These are phyloP conservation scores for Lipomyces sp. DNA, from an alignment of 805 yeast species.

Conservation along the genomic window DNA sequence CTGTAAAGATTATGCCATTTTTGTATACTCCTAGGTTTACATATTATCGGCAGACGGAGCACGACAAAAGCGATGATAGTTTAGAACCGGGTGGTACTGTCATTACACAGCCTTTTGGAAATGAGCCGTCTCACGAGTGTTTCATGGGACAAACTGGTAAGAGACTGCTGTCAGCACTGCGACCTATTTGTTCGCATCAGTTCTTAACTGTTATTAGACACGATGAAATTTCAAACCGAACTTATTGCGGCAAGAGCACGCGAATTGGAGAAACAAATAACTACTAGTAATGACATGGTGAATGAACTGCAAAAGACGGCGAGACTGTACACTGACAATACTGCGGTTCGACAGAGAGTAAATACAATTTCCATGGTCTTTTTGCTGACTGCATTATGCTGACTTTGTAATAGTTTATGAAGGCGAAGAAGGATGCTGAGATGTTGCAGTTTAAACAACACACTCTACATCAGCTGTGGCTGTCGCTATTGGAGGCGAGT, in stretches of 20 bases:
- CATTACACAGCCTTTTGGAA: slow-evolving; percentile 47
- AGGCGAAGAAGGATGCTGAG: slow-evolving; percentile 15
- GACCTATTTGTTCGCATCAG: neutral
- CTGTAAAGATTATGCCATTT: slow-evolving; percentile 57
- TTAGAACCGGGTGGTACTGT: slow-evolving; percentile 31
- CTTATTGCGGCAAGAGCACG: slow-evolving; percentile 44
- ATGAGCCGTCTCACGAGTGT: slow-evolving; percentile 62
- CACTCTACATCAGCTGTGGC: slow-evolving; percentile 22
- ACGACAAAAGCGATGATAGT: slow-evolving; percentile 35
- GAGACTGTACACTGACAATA: slow-evolving; percentile 13
- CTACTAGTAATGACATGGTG: slow-evolving; percentile 16
- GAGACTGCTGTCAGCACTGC: neutral
- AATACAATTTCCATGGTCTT: neutral
- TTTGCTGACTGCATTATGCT: neutral
- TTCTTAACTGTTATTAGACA: slow-evolving; percentile 37
- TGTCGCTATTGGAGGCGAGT: slow-evolving; percentile 8
- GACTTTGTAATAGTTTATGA: slow-evolving; percentile 4
- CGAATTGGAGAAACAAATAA: slow-evolving; percentile 44
- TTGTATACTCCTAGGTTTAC: slow-evolving; percentile 66
- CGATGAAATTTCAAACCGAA: slow-evolving; percentile 52
- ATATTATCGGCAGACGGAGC: slow-evolving; percentile 61
- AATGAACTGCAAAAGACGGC: slow-evolving; percentile 13
- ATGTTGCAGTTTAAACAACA: slow-evolving; percentile 13
- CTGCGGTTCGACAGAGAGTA: slow-evolving; percentile 12
- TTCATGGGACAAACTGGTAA: slow-evolving; percentile 35